These are phyloP conservation scores for Diplodia scrobiculata DNA, from an alignment of 2,329 filamentous ascomycete species.

Conservation along the genomic window DNA sequence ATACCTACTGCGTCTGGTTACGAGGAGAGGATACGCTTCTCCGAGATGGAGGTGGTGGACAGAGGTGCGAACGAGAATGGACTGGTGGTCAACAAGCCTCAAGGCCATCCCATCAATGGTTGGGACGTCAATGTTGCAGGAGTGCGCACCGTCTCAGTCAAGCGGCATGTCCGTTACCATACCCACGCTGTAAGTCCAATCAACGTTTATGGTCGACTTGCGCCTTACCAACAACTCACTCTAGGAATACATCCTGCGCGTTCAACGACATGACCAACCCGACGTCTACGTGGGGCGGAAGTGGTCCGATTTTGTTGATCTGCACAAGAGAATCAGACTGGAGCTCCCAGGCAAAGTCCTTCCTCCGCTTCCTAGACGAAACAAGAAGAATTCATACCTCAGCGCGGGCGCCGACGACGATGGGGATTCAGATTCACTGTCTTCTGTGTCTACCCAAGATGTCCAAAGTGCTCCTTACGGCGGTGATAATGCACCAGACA, in stretches of 20 bases:
- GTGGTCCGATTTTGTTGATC: slow-evolving; percentile 81
- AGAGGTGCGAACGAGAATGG: slow-evolving; percentile 89
- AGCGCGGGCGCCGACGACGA: slow-evolving; percentile 61
- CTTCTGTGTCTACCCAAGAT: slow-evolving; percentile 72
- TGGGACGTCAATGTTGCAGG: slow-evolving; percentile 97
- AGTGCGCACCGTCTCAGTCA: slow-evolving; percentile 76
- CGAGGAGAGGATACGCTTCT: slow-evolving; percentile 94
- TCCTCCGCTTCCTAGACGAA: slow-evolving; percentile 85
- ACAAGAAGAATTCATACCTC: slow-evolving; percentile 73
- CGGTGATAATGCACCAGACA: slow-evolving; percentile 33
- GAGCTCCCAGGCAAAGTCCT: slow-evolving; percentile 91
- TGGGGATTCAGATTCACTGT: slow-evolving; percentile 77
- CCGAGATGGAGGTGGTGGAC: slow-evolving; percentile 95
- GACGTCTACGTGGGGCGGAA: slow-evolving; percentile 80
- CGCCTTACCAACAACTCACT: neutral
- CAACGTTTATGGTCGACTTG: neutral
- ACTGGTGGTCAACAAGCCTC: slow-evolving; percentile 80
- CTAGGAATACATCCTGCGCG: slow-evolving; percentile 84
- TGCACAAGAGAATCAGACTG: slow-evolving; percentile 76
- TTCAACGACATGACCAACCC: slow-evolving; percentile 73
- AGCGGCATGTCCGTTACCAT: slow-evolving; percentile 85
- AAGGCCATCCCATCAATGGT: slow-evolving; percentile 88
- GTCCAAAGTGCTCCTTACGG: slow-evolving; percentile 43
- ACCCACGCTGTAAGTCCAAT: slow-evolving; percentile 72
- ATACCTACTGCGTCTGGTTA: slow-evolving; percentile 95